A percentile compares a stretch with the other conserved stretches of the same genome.
These are phyloP conservation scores for Selaginella tamariscina DNA, from an alignment of 75 land plant species.

Conservation along the genomic window DNA sequence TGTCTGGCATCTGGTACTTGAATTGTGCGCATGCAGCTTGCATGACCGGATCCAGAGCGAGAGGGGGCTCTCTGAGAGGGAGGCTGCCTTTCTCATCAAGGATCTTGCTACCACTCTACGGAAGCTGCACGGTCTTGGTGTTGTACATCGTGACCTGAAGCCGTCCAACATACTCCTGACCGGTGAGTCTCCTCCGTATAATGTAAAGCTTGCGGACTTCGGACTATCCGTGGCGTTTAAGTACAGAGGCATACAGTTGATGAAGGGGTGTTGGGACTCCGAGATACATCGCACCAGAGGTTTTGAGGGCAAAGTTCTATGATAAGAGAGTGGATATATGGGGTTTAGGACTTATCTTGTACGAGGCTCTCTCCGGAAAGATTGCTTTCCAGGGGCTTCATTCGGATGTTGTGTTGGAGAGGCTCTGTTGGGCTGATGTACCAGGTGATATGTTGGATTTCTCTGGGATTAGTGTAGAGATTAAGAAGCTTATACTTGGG, in stretches of 20 bases:
- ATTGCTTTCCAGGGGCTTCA: not conserved
- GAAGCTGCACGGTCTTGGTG: not conserved
- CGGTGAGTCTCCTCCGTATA: not conserved
- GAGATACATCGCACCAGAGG: constrained; percentile 3
- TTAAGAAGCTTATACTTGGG: not conserved
- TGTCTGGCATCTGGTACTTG: not conserved
- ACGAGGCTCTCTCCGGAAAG: constrained; percentile 1
- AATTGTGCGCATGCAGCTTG: constrained; percentile 8
- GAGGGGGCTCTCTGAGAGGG: constrained; percentile 10
- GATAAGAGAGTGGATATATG: not conserved
- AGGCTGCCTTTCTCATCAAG: constrained; percentile 1
- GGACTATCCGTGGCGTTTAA: not conserved
- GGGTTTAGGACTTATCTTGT: constrained; percentile 6
- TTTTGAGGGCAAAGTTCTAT: not conserved
- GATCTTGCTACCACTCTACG: not conserved
- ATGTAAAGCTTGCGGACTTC: constrained; percentile 12
- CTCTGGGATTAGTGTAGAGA: not conserved
- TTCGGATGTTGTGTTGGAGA: not conserved
- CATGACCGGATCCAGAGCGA: constrained; percentile 2
- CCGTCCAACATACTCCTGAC: not conserved
- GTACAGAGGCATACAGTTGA: not conserved
- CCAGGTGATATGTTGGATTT: not conserved
- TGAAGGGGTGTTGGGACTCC: not conserved
- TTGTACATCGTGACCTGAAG: constrained; percentile 8
- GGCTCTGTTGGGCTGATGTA: not conserved